Evolutionary conservation across 352 stramenopile species (phyloP).

Genomic region (Pythium oligandrum): DNA sequence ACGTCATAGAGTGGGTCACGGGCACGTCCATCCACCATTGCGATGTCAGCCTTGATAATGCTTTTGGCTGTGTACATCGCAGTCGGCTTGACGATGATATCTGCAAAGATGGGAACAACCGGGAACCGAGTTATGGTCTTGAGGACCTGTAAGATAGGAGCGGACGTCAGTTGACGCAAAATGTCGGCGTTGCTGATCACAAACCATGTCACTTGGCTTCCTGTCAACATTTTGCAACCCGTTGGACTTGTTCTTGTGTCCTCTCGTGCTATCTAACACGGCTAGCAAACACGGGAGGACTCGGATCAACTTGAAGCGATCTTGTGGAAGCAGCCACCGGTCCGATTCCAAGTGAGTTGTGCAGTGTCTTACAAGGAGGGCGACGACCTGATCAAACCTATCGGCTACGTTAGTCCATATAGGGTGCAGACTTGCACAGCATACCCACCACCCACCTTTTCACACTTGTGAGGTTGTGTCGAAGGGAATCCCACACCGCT

Average conservation of each 20-base stretch:
- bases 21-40: background rate
- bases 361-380: slow-evolving; percentile 50
- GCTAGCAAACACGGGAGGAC: slow-evolving; percentile 38
- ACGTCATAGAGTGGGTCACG: slow-evolving; percentile 15
- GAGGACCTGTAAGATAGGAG: slow-evolving; percentile 19
- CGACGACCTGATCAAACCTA: slow-evolving; percentile 61
- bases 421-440: no score
- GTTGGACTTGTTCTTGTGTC: no score
- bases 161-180: no score
- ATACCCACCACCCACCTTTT: slow-evolving; percentile 31
- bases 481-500: slow-evolving; percentile 53
- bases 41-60: slow-evolving; percentile 3
- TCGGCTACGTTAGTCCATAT: no score
- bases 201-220: no score
- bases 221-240: slow-evolving; percentile 29
- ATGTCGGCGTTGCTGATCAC: no score
- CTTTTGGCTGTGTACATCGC: slow-evolving; percentile 19
- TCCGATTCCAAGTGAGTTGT: slow-evolving; percentile 36
- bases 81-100: slow-evolving; percentile 41
- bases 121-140: slow-evolving; percentile 40
- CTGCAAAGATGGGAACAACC: slow-evolving; percentile 44
- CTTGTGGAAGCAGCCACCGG: slow-evolving; percentile 23
- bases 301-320: slow-evolving; percentile 51
- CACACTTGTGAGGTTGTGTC: slow-evolving; percentile 59
- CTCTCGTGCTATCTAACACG: slow-evolving; percentile 30